Percentiles rank a stretch among this genome's conserved stretches.
Evolutionary conservation across 768 basidiomycete genomes (phyloP).

Genomic region (Mycena kentingensis): DNA sequence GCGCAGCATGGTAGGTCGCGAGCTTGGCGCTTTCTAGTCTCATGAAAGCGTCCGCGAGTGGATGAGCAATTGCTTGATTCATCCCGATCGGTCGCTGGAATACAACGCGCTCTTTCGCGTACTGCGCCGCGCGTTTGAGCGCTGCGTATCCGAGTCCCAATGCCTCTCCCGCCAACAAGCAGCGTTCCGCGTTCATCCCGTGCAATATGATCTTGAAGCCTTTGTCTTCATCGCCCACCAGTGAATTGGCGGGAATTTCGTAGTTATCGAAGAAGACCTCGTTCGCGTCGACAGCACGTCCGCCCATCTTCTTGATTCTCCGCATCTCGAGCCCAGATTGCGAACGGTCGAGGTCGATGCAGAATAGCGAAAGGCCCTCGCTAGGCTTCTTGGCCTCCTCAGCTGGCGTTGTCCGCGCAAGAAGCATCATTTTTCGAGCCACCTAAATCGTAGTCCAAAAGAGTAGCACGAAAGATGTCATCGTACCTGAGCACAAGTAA

Average conservation of each 20-base stretch:
- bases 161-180: conserved; percentile 23
- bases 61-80: conserved; percentile 23
- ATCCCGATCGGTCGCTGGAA: conserved; percentile 21
- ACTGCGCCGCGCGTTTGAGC: conserved; percentile 11
- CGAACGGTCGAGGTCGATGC: conserved; percentile 14
- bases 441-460: too few relatives aligned
- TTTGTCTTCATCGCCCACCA: conserved; percentile 17
- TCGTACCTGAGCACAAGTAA: conserved; percentile 16
- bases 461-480: too few relatives aligned
- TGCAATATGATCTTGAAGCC: conserved; percentile 24
- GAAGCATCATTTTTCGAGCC: conserved; percentile 20
- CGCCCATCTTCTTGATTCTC: conserved; percentile 24
- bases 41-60: conserved; percentile 20
- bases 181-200: conserved; percentile 24
- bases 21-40: conserved; percentile 19
- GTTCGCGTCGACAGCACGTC: conserved; percentile 23
- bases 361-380: conserved; percentile 20
- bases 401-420: conserved; percentile 20
- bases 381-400: conserved; percentile 10
- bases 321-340: conserved; percentile 15
- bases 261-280: conserved; percentile 25
- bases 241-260: conserved; percentile 10
- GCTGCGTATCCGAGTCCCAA: conserved; percentile 23
- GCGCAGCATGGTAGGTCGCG: conserved; percentile 21
- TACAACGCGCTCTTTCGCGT: conserved; percentile 16